Conservation (phyloP, 306 rosid species). For the Datisca glomerata region DNA sequence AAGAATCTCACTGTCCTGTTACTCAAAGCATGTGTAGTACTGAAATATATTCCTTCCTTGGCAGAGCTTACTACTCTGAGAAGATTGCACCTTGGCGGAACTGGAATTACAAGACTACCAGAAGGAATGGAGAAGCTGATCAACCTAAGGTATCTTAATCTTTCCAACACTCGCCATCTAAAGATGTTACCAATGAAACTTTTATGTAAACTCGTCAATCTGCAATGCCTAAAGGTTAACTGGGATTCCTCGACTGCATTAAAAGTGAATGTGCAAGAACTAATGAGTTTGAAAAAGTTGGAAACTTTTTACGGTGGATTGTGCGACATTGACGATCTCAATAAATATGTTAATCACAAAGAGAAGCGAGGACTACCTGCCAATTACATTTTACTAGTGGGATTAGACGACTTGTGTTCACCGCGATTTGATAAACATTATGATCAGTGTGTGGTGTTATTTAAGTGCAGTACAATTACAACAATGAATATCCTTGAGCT, state of each 20-base stretch:
- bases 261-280: conserved; percentile 1
- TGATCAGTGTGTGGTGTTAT: no score
- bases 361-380: not conserved
- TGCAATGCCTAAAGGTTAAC: conserved; percentile 2
- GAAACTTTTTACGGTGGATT: no score
- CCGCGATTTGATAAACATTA: not conserved
- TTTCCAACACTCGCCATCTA: not conserved
- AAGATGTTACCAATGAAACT: not conserved
- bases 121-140: conserved; percentile 8
- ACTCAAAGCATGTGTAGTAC: not conserved
- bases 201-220: conserved; percentile 1
- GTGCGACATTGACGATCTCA: no score
- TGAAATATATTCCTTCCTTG: conserved; percentile 9
- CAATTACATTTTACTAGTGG: not conserved
- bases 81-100: conserved; percentile 4
- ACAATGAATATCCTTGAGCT: not conserved
- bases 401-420: not conserved
- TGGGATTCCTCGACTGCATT: not conserved
- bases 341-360: no score
- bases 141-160: conserved; percentile 1
- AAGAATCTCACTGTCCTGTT: conserved; percentile 2
- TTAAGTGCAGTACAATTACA: no score
- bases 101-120: conserved; percentile 10
- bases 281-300: conserved; percentile 7
- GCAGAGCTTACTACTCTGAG: not conserved